Conservation (phyloP, 805 yeast species). For the Cyberlindnera xylosilytica region DNA sequence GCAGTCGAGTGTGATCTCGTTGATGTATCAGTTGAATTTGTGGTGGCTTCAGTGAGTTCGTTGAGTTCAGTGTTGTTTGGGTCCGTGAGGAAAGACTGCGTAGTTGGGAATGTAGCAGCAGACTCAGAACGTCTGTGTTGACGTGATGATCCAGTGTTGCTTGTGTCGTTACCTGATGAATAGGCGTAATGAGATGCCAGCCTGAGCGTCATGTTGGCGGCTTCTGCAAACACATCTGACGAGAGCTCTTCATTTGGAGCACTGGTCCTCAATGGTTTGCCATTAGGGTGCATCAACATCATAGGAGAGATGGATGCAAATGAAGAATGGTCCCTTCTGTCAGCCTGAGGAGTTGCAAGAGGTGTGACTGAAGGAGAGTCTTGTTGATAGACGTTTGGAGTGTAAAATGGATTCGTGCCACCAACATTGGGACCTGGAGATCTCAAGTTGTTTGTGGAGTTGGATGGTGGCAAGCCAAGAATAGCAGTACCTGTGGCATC, state of each 20-base stretch:
- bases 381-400: conserved; percentile 5
- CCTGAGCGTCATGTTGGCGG: conserved; percentile 12
- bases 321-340: background rate
- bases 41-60: conserved; percentile 3
- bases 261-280: background rate
- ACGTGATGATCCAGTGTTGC: background rate
- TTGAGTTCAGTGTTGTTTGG: conserved; percentile 6
- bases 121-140: background rate
- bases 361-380: conserved; percentile 11
- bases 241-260: conserved; percentile 7
- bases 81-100: conserved; percentile 5
- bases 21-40: conserved; percentile 2
- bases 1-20: conserved; percentile 1
- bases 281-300: conserved; percentile 10
- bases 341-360: conserved; percentile 7
- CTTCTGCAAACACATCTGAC: conserved; percentile 11
- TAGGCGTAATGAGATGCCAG: conserved; percentile 15
- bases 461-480: conserved; percentile 5
- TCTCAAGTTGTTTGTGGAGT: background rate
- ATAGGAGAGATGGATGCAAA: conserved; percentile 11
- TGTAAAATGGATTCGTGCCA: conserved; percentile 12
- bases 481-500: conserved; percentile 13
- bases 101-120: conserved; percentile 2
- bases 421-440: conserved; percentile 2
- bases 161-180: too few species aligned